Percentiles rank a stretch among this genome's conserved stretches.
These are phyloP conservation scores for Phytophthora crassamura DNA, from an alignment of 352 stramenopile genomes.

Conservation along the genomic window DNA sequence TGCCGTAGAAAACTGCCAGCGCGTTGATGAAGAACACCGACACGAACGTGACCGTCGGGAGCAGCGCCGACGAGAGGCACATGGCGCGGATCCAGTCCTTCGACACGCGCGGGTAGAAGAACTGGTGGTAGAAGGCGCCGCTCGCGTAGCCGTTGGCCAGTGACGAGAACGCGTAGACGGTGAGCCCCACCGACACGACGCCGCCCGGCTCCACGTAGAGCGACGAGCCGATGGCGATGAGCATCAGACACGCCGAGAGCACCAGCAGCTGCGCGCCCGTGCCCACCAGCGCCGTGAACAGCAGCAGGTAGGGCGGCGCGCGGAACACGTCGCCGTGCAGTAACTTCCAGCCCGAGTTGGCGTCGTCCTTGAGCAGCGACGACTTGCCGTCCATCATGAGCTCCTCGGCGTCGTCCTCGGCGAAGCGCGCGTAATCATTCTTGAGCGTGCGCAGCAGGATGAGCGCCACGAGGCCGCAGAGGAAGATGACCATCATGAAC, in stretches of 20 bases:
- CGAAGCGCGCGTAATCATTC: constrained; percentile 95
- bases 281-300: constrained; percentile 97
- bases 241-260: constrained; percentile 93
- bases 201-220: constrained; percentile 97
- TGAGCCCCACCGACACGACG: constrained; percentile 95
- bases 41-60: constrained; percentile 83
- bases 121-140: constrained; percentile 91
- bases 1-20: constrained; percentile 81
- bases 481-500: constrained; percentile 98
- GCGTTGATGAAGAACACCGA: constrained; percentile 92
- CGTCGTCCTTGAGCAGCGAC: constrained; percentile 81
- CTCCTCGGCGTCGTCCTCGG: constrained; percentile 86
- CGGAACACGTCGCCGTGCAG: constrained; percentile 96
- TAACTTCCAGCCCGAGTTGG: constrained; percentile 96
- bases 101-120: constrained; percentile 92
- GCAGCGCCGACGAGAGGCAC: constrained; percentile 77
- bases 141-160: constrained; percentile 91
- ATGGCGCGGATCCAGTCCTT: constrained; percentile 93
- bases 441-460: constrained; percentile 95
- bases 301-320: constrained; percentile 89
- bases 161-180: constrained; percentile 95
- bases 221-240: constrained; percentile 95
- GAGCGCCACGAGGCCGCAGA: constrained; percentile 93
- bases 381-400: constrained; percentile 87
- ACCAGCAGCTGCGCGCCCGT: constrained; percentile 96